Evolutionary conservation across 2,329 filamentous ascomycete species (phyloP), one percentile per base, ranked within the genome.

Genomic region (Pseudocercospora macadamiae): DNA sequence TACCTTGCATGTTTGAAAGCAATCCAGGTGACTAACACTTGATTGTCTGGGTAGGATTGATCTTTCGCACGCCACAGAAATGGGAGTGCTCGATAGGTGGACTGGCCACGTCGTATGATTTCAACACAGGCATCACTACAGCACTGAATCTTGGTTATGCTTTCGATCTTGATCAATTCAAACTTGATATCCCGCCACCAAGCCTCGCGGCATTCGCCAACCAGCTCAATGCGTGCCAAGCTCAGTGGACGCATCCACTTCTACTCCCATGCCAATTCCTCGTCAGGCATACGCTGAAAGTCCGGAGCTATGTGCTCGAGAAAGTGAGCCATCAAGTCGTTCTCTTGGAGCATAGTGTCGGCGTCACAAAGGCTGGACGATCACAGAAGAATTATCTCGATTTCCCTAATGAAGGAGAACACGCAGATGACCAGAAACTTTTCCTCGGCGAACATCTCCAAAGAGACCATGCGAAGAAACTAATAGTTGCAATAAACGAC

Each of bases 61-160:
- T 64, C 4, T 54, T 64, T 6, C 48, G 60, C 37, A 52, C 60
- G 10, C 60, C 62, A 16, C 62, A 64, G 32, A 62, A 62, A 28
- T 54, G 45, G 45, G 57, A 60, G 18, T 59, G 60, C 14, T 49
- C 54, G 14, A 45, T 49, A 9, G 60, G 60, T 3, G 57, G 57
- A 4, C 30, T 64, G 3, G 48, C 60, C 1, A 32, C 60, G 3
- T 52, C 60, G 18, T 45, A 64, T 19, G 25, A 62, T 48, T 60
- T 64, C 44, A 34, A 42, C 8, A 59, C 51, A 3, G 42, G 52
- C 3, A 51, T 57, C 4, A 60, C 60, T 6, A 62, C 60, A 18
- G 62, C 55, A 0, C 39, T 64, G 23, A 57, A 51, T 34, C 32
- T 64, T 12, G 57, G 59, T 14, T 58, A 62, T 19, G 34, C 51